Conservation (phyloP, 176 grass and related monocot genomes). For the Pontederia paniculata region DNA sequence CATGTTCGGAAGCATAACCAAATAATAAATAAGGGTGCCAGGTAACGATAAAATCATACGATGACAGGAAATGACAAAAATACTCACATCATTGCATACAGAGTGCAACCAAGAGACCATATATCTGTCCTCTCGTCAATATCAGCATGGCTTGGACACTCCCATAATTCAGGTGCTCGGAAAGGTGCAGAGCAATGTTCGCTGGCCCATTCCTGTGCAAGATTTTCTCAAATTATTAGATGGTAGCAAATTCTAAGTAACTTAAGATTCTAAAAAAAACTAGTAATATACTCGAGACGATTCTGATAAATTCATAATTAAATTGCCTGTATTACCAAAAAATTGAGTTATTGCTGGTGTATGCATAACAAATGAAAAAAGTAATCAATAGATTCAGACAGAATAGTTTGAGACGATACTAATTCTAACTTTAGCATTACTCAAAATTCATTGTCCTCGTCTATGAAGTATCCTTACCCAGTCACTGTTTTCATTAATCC, state of each 20-base stretch:
- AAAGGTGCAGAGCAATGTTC: slow-evolving; percentile 96
- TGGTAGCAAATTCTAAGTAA: not conserved
- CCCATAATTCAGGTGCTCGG: slow-evolving; percentile 91
- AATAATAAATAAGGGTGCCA: not conserved
- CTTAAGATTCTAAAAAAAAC: not conserved
- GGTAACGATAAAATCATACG: slow-evolving; percentile 3
- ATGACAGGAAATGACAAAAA: slow-evolving; percentile 3
- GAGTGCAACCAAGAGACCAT: slow-evolving; percentile 88
- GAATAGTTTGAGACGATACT: no score
- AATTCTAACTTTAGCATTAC: no score
- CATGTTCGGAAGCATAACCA: no score
- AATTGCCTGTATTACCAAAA: no score
- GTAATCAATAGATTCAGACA: not conserved
- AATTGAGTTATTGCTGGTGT: no score
- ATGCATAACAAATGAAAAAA: not conserved
- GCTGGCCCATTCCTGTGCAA: slow-evolving; percentile 70
- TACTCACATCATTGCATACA: slow-evolving; percentile 92
- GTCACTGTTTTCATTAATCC: no score
- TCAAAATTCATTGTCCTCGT: no score
- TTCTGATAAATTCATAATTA: no score
- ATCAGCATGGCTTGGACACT: slow-evolving; percentile 75
- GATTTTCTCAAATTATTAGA: slow-evolving; percentile 5
- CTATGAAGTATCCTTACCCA: no score
- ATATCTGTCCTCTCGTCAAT: slow-evolving; percentile 92
- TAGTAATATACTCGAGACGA: no score